These are phyloP conservation scores for Helminthosporium solani DNA, from an alignment of 2,329 filamentous ascomycete species.

Conservation along the genomic window DNA sequence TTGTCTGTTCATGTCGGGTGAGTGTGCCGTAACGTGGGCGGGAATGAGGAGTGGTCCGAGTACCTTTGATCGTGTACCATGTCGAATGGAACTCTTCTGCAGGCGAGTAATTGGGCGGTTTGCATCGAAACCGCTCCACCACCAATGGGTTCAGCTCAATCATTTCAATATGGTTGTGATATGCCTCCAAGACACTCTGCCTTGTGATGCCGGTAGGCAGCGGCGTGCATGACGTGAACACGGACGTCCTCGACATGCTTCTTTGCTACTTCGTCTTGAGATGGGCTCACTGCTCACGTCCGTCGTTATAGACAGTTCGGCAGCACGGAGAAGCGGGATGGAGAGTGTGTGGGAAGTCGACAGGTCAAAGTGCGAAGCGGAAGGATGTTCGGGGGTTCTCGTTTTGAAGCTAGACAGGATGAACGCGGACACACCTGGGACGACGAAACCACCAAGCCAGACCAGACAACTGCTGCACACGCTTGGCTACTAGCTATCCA, in stretches of 20 bases:
- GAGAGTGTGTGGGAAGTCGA: neutral
- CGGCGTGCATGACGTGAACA: slow-evolving; percentile 77
- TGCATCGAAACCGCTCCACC: slow-evolving; percentile 67
- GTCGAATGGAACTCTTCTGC: slow-evolving; percentile 69
- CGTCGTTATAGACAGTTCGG: neutral
- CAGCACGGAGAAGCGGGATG: neutral
- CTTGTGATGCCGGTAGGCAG: slow-evolving; percentile 69
- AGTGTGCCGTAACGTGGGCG: neutral
- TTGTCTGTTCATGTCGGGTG: slow-evolving; percentile 54
- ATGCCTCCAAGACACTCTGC: slow-evolving; percentile 69
- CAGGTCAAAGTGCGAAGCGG: slow-evolving; percentile 15
- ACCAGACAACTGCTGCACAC: neutral
- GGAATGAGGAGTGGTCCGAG: neutral
- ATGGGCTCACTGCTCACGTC: neutral
- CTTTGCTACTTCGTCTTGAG: neutral
- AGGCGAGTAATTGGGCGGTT: slow-evolving; percentile 64
- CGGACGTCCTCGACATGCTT: slow-evolving; percentile 67
- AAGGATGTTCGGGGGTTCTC: slow-evolving; percentile 20
- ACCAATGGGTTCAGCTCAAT: slow-evolving; percentile 87
- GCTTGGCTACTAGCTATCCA: slow-evolving; percentile 4
- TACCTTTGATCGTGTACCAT: slow-evolving; percentile 65
- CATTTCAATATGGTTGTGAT: slow-evolving; percentile 79
- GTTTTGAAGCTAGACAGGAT: slow-evolving; percentile 24
- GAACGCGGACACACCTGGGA: slow-evolving; percentile 5
- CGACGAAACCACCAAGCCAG: neutral